Evolutionary conservation across 192 early-diverging fungal genomes (phyloP).

Genomic region (Piromyces finnis): DNA sequence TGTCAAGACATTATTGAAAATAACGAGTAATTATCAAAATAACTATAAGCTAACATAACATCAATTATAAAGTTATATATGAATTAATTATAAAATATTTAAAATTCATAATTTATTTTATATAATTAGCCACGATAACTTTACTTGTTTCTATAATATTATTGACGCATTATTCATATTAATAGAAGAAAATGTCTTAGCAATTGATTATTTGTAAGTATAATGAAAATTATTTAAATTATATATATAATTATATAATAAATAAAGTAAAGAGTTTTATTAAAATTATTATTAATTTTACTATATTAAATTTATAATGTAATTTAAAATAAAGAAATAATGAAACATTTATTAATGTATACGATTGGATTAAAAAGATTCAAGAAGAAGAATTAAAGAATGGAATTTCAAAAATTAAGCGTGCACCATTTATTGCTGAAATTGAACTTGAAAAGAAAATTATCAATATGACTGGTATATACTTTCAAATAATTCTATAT

Average conservation of each 20-base stretch:
- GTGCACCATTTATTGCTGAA: constrained; percentile 55
- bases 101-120: no score
- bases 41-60: no score
- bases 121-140: neutral
- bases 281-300: no score
- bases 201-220: neutral
- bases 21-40: neutral
- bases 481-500: no score
- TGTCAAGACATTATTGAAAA: neutral
- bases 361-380: neutral
- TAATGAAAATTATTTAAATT: neutral
- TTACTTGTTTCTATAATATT: neutral
- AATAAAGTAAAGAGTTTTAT: no score
- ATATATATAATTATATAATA: no score
- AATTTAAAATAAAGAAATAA: neutral
- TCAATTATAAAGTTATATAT: no score
- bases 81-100: no score
- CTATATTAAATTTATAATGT: no score
- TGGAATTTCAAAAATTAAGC: constrained; percentile 10
- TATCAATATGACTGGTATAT: neutral
- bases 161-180: neutral
- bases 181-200: neutral
- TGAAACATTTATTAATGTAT: neutral
- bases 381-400: neutral
- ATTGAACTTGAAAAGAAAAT: constrained; percentile 26